These are phyloP conservation scores for Letharia lupina DNA, from an alignment of 495 filamentous ascomycete genomes.

Conservation along the genomic window DNA sequence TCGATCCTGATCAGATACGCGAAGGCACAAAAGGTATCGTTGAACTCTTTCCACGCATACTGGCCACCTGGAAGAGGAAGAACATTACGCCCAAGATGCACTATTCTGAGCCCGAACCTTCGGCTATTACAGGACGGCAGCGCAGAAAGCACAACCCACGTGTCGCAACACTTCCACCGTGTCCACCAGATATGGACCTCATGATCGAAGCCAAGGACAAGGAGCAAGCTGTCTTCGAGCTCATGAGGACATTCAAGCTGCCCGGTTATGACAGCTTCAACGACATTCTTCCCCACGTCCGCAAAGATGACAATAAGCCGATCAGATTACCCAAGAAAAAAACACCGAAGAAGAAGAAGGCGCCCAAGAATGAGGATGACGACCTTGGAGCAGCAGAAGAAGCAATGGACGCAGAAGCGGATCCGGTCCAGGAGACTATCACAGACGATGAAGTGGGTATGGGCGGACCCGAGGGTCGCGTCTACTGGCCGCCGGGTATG, in stretches of 20 bases:
- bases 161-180: constrained; percentile 72
- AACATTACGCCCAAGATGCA: constrained; percentile 93
- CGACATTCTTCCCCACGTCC: constrained; percentile 68
- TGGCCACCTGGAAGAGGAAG: constrained; percentile 78
- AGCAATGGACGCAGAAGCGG: constrained; percentile 30
- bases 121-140: constrained; percentile 66
- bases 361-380: constrained; percentile 39
- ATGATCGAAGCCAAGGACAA: constrained; percentile 99
- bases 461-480: constrained; percentile 77
- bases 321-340: constrained; percentile 41
- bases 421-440: constrained; percentile 36
- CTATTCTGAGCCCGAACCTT: constrained; percentile 71
- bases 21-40: constrained; percentile 83
- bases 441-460: constrained; percentile 69
- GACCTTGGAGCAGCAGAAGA: constrained; percentile 40
- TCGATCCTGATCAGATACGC: constrained; percentile 60
- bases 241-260: constrained; percentile 80
- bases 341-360: constrained; percentile 42
- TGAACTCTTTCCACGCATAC: constrained; percentile 60
- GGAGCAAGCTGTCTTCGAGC: constrained; percentile 91
- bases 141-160: constrained; percentile 77
- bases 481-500: constrained; percentile 86
- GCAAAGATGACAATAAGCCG: constrained; percentile 69
- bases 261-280: constrained; percentile 67
- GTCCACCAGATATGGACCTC: constrained; percentile 72